These are phyloP conservation scores for Bonia amplexicaulis DNA, from an alignment of 176 grass and related monocot genomes.

Conservation along the genomic window DNA sequence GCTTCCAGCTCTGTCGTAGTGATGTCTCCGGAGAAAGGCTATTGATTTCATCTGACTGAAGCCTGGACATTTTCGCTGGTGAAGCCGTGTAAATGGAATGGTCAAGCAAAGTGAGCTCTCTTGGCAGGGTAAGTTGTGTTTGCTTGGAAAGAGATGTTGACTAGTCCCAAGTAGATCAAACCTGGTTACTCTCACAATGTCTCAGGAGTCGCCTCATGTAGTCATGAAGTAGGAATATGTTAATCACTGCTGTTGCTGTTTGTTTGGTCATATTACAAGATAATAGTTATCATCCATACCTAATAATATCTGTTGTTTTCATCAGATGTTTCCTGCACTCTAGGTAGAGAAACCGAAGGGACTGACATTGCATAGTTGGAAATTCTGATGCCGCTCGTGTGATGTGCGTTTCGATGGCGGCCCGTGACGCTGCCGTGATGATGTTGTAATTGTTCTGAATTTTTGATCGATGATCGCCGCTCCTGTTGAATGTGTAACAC, in stretches of 20 bases:
- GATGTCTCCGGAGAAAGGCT: background rate
- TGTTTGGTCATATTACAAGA: conserved; percentile 11
- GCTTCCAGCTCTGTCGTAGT: background rate
- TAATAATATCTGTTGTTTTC: conserved; percentile 20
- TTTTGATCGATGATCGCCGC: background rate
- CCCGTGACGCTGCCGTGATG: background rate
- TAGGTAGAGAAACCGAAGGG: background rate
- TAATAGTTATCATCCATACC: conserved; percentile 21
- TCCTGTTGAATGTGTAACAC: background rate
- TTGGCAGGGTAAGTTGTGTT: background rate
- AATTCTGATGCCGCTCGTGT: background rate
- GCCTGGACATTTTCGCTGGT: background rate
- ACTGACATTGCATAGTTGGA: conserved; percentile 17
- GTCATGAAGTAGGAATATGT: conserved; percentile 37
- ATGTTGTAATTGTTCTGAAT: background rate
- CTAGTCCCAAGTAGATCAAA: background rate
- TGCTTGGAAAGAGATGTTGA: background rate
- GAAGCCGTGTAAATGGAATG: background rate
- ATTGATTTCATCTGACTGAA: background rate
- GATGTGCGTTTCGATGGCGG: background rate
- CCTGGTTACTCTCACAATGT: background rate
- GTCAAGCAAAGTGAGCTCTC: conserved; percentile 1
- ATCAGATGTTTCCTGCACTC: conserved; percentile 25
- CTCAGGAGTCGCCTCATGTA: background rate
- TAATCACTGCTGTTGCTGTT: conserved; percentile 14